phyloP scores from a whole-genome alignment of 257 asterid genomes.

The Solanum boliviense region DNA sequence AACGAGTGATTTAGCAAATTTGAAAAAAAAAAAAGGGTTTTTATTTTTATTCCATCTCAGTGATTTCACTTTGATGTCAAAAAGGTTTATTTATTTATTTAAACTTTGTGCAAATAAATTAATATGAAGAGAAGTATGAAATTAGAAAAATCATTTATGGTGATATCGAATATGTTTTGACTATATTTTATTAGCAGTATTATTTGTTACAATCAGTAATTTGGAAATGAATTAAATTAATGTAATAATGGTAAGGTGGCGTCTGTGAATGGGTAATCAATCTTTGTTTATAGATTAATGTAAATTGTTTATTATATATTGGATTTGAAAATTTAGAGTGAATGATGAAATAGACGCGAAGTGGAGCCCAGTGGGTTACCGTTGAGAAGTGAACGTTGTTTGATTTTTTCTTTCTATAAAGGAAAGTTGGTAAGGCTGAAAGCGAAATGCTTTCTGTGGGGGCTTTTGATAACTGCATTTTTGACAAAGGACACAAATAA shows the following conservation, averaged over 20 bases:
- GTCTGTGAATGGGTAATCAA: background rate
- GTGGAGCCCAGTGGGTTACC: background rate
- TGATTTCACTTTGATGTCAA: no score
- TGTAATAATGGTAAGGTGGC: background rate
- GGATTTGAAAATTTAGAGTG: background rate
- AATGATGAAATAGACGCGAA: background rate
- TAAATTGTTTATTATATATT: background rate
- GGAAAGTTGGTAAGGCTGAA: background rate
- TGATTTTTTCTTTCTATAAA: background rate
- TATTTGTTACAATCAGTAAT: background rate
- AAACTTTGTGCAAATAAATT: no score
- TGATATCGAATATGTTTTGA: background rate
- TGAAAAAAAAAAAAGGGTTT: background rate
- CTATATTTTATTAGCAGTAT: background rate
- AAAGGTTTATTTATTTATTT: no score
- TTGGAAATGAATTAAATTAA: background rate
- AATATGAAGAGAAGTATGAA: background rate
- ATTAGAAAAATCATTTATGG: background rate
- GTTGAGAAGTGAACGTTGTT: background rate
- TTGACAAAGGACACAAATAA: fast-evolving
- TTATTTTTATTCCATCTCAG: background rate
- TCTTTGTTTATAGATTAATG: background rate
- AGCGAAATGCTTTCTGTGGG: no score
- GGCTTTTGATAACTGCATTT: no score
- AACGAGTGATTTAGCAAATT: background rate